Evolutionary conservation across 345 rosid genomes (phyloP).

Genomic region (Microcos paniculata): DNA sequence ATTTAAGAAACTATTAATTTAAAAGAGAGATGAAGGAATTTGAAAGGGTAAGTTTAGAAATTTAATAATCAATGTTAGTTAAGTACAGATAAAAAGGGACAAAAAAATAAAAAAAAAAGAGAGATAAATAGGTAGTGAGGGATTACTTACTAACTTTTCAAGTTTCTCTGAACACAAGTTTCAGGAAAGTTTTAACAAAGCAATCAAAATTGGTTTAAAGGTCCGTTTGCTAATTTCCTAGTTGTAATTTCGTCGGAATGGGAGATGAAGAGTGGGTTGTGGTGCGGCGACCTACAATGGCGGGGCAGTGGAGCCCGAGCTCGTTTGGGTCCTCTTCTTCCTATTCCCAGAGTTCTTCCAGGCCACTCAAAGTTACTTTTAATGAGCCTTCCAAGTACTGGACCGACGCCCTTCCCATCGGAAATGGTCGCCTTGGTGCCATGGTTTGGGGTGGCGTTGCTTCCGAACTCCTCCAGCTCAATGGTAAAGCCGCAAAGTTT

Average conservation of each 20-base stretch:
- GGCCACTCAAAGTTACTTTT: constrained; percentile 62
- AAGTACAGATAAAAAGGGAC: too few species aligned
- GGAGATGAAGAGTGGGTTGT: constrained; percentile 50
- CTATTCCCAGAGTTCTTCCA: constrained; percentile 22
- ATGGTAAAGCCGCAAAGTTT: constrained; percentile 39
- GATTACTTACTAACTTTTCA: too few species aligned
- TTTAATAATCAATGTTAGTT: too few species aligned
- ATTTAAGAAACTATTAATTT: too few species aligned
- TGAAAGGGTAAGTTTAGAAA: too few species aligned
- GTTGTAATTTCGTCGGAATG: constrained; percentile 10
- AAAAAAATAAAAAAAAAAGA: too few species aligned
- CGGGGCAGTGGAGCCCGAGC: constrained; percentile 44
- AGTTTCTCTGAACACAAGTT: too few species aligned
- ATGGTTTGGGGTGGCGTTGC: constrained; percentile 90
- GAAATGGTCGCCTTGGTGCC: constrained; percentile 92
- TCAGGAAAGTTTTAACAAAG: neutral
- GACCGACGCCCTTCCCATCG: constrained; percentile 87
- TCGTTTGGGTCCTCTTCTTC: constrained; percentile 25
- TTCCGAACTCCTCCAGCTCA: constrained; percentile 69
- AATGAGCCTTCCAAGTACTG: constrained; percentile 67
- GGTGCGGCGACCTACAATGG: constrained; percentile 45
- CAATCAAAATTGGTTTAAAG: neutral
- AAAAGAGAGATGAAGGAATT: too few species aligned
- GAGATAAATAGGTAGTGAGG: too few species aligned
- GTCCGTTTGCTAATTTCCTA: neutral